These are phyloP conservation scores for Melanopsichium pennsylvanicum DNA, from an alignment of 1,284 basidiomycete species.

Conservation along the genomic window DNA sequence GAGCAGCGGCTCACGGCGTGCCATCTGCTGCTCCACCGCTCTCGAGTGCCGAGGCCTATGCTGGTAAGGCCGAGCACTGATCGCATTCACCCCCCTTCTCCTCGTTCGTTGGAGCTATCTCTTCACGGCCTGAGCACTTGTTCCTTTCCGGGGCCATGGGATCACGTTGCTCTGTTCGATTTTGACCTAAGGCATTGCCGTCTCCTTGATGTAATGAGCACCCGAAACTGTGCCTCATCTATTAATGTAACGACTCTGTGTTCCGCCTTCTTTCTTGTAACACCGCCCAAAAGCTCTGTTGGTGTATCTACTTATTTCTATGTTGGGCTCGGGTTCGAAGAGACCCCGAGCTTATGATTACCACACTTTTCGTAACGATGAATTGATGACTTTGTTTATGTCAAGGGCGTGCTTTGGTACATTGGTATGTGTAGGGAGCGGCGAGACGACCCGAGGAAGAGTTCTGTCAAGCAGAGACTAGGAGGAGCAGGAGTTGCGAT, in stretches of 20 bases:
- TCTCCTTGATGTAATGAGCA: not conserved
- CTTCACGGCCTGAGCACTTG: not conserved
- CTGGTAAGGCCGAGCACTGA: conserved; percentile 16
- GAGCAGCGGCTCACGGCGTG: not conserved
- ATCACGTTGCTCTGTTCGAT: too few species aligned
- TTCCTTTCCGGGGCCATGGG: conserved; percentile 1
- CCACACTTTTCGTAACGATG: too few species aligned
- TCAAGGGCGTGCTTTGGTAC: not conserved
- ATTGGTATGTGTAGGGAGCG: too few species aligned
- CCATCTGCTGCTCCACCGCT: conserved; percentile 7
- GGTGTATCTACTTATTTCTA: too few species aligned
- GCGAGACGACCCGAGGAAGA: too few species aligned
- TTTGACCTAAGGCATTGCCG: too few species aligned
- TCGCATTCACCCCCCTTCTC: not conserved
- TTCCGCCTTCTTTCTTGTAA: conserved; percentile 3
- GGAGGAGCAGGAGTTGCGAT: too few species aligned
- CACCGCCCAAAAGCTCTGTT: too few species aligned
- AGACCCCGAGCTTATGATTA: too few species aligned
- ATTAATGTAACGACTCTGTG: not conserved
- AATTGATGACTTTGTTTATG: conserved; percentile 1
- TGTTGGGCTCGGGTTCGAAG: conserved; percentile 1
- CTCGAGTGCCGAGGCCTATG: conserved; percentile 39
- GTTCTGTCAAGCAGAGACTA: too few species aligned
- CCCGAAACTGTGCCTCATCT: not conserved
- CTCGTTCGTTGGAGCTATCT: too few species aligned